Evolutionary conservation across 768 basidiomycete genomes (phyloP).

Genomic region (Amanita inopinata): DNA sequence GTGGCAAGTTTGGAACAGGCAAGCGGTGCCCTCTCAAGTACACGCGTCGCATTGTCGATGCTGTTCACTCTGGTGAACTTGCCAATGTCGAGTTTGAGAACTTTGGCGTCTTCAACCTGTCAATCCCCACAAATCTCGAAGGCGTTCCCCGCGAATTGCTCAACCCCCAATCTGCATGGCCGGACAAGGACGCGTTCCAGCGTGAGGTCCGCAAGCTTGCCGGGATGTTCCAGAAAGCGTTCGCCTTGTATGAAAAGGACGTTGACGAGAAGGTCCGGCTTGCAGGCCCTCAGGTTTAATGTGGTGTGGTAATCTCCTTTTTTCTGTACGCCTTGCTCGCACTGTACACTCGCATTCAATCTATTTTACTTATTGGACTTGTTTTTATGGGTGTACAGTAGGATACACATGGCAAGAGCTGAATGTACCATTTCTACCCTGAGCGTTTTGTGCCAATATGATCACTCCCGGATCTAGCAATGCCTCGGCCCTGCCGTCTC

Average conservation of each 20-base stretch:
- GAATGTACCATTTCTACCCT: too few species aligned
- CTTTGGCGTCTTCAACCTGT: slow-evolving; percentile 75
- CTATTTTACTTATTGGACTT: background rate
- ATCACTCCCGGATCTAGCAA: background rate
- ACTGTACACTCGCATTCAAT: background rate
- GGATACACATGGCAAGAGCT: background rate
- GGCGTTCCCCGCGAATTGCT: slow-evolving; percentile 89
- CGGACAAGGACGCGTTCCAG: slow-evolving; percentile 82
- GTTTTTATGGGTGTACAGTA: slow-evolving; percentile 3
- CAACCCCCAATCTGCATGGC: slow-evolving; percentile 83
- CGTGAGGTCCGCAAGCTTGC: slow-evolving; percentile 82
- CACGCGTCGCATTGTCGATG: slow-evolving; percentile 94
- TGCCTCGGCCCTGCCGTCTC: background rate
- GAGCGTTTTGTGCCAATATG: too few species aligned
- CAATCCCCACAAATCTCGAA: slow-evolving; percentile 73
- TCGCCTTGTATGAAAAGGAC: slow-evolving; percentile 83
- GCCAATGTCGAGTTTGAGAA: slow-evolving; percentile 80
- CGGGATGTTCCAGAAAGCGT: slow-evolving; percentile 92
- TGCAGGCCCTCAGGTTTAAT: slow-evolving; percentile 61
- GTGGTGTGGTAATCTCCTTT: too few species aligned
- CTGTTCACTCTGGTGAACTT: slow-evolving; percentile 90
- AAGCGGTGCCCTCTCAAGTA: slow-evolving; percentile 95
- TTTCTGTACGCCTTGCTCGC: too few species aligned
- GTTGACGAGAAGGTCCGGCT: slow-evolving; percentile 71
- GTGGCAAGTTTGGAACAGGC: slow-evolving; percentile 86